Evolutionary conservation across 1,139 yeast species (phyloP).

Genomic region (Zhuliangozyma blackwelliae): DNA sequence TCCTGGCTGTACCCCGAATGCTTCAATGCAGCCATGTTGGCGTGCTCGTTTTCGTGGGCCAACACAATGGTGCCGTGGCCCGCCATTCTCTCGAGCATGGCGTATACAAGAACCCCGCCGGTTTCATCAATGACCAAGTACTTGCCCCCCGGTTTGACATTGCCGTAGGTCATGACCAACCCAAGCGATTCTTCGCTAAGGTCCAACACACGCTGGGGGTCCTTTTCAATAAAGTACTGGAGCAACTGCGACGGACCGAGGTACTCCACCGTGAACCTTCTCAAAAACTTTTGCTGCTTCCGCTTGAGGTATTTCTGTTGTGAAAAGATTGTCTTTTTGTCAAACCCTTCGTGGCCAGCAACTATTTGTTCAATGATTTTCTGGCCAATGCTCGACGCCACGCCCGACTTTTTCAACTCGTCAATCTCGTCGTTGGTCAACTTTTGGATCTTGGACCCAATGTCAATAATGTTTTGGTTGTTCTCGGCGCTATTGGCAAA

Average conservation of each 20-base stretch:
- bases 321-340: conserved; percentile 82
- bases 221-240: conserved; percentile 71
- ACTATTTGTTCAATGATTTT: conserved; percentile 78
- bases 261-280: conserved; percentile 78
- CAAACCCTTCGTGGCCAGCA: conserved; percentile 80
- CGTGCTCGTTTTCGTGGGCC: conserved; percentile 89
- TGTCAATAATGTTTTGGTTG: conserved; percentile 68
- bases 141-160: conserved; percentile 83
- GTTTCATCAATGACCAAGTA: conserved; percentile 89
- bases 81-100: conserved; percentile 86
- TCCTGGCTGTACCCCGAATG: conserved; percentile 61
- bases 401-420: conserved; percentile 63
- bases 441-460: conserved; percentile 73
- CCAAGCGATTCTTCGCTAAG: conserved; percentile 83
- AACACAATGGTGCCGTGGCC: conserved; percentile 75
- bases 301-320: conserved; percentile 90
- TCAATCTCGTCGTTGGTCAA: conserved; percentile 76
- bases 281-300: conserved; percentile 85
- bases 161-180: conserved; percentile 67
- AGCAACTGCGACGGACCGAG: conserved; percentile 74
- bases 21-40: conserved; percentile 68
- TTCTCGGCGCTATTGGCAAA: conserved; percentile 49
- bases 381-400: conserved; percentile 65
- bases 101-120: conserved; percentile 78
- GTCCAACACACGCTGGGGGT: conserved; percentile 68